Evolutionary conservation across 306 rosid genomes (phyloP).

Genomic region (Prunus mira): DNA sequence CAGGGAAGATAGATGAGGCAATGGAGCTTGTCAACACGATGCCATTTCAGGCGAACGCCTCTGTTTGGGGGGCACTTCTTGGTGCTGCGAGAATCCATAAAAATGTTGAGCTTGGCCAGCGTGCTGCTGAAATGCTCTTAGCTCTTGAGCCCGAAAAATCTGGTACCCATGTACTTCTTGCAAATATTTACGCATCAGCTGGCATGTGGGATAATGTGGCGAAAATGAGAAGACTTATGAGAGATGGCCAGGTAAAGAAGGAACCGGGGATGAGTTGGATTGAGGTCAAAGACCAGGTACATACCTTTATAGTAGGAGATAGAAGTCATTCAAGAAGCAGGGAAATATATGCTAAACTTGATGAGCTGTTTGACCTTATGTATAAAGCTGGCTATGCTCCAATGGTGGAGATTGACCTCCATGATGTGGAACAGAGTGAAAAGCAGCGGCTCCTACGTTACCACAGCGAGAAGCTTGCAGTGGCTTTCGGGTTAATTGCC

Average conservation of each 20-base stretch:
- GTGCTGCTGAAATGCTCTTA: conserved; percentile 78
- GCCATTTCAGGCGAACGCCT: conserved; percentile 70
- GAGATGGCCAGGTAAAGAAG: conserved; percentile 68
- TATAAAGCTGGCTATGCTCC: conserved; percentile 77
- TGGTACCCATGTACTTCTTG: conserved; percentile 82
- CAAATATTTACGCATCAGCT: conserved; percentile 82
- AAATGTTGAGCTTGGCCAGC: conserved; percentile 60
- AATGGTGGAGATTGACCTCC: conserved; percentile 68
- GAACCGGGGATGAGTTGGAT: conserved; percentile 98
- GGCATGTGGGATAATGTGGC: conserved; percentile 87
- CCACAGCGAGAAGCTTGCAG: conserved; percentile 93
- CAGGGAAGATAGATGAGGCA: conserved; percentile 83
- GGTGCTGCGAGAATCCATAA: conserved; percentile 94
- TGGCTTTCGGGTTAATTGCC: conserved; percentile 78
- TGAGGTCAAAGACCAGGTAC: conserved; percentile 69
- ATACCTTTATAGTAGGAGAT: conserved; percentile 78
- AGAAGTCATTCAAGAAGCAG: conserved; percentile 63
- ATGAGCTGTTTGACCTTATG: conserved; percentile 51
- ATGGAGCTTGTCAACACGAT: conserved; percentile 60
- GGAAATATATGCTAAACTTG: conserved; percentile 77
- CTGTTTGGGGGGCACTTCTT: conserved; percentile 94
- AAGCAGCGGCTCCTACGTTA: conserved; percentile 59
- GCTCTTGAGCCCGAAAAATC: conserved; percentile 83
- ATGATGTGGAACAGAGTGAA: conserved; percentile 64
- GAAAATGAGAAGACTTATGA: conserved; percentile 67